Evolutionary conservation across 257 asterid genomes (phyloP).

Genomic region (Fraxinus anomala): DNA sequence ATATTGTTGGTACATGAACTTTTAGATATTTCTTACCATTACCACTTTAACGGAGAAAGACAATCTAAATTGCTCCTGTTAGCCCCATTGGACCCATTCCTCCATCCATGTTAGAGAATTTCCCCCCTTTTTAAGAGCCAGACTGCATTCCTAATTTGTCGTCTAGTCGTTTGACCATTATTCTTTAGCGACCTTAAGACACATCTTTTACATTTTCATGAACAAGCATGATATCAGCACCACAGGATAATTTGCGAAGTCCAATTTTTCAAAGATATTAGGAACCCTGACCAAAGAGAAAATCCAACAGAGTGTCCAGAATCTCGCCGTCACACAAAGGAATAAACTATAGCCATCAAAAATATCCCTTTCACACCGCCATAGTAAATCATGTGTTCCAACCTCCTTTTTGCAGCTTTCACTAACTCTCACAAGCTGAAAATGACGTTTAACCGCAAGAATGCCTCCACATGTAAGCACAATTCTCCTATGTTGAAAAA

Average conservation of each 20-base stretch:
- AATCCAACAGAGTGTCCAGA: neutral
- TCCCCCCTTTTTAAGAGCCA: neutral
- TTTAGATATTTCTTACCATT: neutral
- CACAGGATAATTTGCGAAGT: neutral
- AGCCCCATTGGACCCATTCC: neutral
- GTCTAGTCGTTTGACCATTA: neutral
- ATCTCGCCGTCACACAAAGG: neutral
- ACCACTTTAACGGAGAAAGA: neutral
- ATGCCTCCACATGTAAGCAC: neutral
- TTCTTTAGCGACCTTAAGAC: neutral
- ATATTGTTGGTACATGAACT: neutral
- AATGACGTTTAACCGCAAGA: neutral
- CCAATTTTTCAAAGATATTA: neutral
- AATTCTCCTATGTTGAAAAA: neutral
- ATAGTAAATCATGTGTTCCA: neutral
- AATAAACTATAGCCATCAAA: neutral
- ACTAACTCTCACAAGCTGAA: neutral
- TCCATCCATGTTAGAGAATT: neutral
- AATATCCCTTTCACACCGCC: neutral
- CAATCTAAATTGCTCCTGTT: neutral
- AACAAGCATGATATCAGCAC: neutral
- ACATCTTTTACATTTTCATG: neutral
- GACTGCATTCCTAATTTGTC: neutral
- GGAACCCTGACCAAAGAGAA: neutral
- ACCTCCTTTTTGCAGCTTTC: neutral